Conservation (phyloP, 2,329 filamentous ascomycete genomes). For the Phaeophleospora eucalypticola region DNA sequence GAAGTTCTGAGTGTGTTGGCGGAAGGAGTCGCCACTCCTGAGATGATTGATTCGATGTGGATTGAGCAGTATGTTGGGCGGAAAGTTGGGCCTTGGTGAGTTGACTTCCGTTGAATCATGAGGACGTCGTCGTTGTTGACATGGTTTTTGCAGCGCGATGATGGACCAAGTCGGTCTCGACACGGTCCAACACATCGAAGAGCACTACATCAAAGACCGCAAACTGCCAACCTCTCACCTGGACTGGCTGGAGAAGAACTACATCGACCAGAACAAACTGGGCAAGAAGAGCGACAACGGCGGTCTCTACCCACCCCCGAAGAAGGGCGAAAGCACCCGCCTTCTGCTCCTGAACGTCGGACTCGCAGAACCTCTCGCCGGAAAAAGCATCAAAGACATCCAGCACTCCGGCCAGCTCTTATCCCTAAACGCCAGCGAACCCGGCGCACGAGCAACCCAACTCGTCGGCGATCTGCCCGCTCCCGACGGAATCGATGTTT, state of each 20-base stretch:
- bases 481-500: constrained; percentile 34
- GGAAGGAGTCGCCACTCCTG: constrained; percentile 47
- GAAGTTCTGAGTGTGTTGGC: constrained; percentile 48
- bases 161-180: constrained; percentile 53
- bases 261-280: constrained; percentile 45
- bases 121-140: no score
- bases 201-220: constrained; percentile 51
- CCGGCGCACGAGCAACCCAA: no score
- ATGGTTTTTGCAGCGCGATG: constrained; percentile 35
- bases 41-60: constrained; percentile 51
- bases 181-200: constrained; percentile 52
- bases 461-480: no score
- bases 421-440: constrained; percentile 13
- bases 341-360: constrained; percentile 20
- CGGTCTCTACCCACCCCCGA: constrained; percentile 6
- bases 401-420: constrained; percentile 17
- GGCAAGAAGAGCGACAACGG: constrained; percentile 32
- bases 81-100: constrained; percentile 14
- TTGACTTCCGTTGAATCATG: no score
- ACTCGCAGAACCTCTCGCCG: constrained; percentile 8
- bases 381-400: no score
- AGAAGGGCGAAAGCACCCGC: constrained; percentile 8
- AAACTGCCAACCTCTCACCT: constrained; percentile 38
- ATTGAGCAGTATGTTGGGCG: constrained; percentile 28
- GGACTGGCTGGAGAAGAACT: constrained; percentile 44